Conservation (phyloP, 495 filamentous ascomycete species). For the Talaromyces proteolyticus region DNA sequence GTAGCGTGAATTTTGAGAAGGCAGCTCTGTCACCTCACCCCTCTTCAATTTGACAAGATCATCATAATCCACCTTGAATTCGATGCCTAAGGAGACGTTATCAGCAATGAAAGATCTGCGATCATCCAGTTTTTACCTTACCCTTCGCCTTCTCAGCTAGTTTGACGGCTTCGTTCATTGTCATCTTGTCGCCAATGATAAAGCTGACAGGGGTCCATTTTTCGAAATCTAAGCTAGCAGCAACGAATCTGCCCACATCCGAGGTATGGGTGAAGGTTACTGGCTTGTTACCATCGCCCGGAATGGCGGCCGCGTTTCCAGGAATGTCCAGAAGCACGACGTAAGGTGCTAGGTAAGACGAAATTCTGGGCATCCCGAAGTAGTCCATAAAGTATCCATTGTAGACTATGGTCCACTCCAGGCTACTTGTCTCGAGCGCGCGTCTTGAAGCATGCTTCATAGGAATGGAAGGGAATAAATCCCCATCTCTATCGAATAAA, state of each 20-base stretch:
- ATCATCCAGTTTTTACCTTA: slow-evolving; percentile 14
- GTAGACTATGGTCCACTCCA: slow-evolving; percentile 43
- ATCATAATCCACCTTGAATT: slow-evolving; percentile 46
- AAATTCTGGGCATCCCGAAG: slow-evolving; percentile 41
- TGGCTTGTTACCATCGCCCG: slow-evolving; percentile 40
- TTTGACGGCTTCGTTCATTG: slow-evolving; percentile 37
- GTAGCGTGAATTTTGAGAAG: slow-evolving; percentile 22
- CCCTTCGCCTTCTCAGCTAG: slow-evolving; percentile 41
- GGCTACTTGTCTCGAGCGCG: slow-evolving; percentile 2
- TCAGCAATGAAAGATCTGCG: no score
- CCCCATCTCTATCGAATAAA: neutral
- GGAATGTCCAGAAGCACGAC: slow-evolving; percentile 42
- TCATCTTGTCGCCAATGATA: slow-evolving; percentile 40
- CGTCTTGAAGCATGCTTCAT: neutral
- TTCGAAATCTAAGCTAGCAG: slow-evolving; percentile 35
- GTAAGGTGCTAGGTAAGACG: slow-evolving; percentile 31
- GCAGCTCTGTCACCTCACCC: slow-evolving; percentile 43
- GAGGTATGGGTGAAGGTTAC: slow-evolving; percentile 47
- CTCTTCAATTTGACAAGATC: slow-evolving; percentile 32
- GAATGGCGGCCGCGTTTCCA: slow-evolving; percentile 41
- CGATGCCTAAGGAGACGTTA: no score
- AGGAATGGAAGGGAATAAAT: neutral
- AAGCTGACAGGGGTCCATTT: slow-evolving; percentile 40
- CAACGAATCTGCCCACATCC: slow-evolving; percentile 46
- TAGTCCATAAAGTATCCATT: slow-evolving; percentile 53